Evolutionary conservation across 164 flowering plant species (phyloP).

Genomic region (Echeveria elegans): DNA sequence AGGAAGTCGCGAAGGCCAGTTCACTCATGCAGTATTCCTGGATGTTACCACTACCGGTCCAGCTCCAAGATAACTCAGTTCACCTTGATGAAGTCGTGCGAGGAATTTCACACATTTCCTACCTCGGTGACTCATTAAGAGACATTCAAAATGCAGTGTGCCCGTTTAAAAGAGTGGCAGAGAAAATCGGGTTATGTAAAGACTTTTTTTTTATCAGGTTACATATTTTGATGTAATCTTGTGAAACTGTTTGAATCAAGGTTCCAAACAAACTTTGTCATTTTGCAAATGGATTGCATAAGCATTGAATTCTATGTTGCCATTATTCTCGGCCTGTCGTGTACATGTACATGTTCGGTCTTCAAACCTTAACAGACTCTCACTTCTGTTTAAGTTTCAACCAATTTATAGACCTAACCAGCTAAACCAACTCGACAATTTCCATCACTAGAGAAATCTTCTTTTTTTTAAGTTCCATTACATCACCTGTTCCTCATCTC

Average conservation of each 20-base stretch:
- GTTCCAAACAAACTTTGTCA: conserved; percentile 3
- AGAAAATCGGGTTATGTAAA: not conserved
- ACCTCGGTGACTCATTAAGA: not conserved
- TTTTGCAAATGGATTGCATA: conserved; percentile 2
- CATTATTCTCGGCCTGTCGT: not conserved
- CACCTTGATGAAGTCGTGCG: not conserved
- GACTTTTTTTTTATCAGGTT: too few species aligned
- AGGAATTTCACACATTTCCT: not conserved
- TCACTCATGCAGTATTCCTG: not conserved
- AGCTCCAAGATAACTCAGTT: not conserved
- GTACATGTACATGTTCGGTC: not conserved
- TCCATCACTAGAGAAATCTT: too few species aligned
- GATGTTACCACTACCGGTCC: not conserved
- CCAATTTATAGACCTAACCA: conserved; percentile 5
- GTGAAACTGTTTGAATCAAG: not conserved
- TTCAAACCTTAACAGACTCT: conserved; percentile 3
- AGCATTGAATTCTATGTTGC: conserved; percentile 1
- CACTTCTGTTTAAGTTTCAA: not conserved
- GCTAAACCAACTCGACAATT: not conserved
- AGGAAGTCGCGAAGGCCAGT: not conserved
- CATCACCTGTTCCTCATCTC: not conserved
- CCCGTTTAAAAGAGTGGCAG: too few species aligned
- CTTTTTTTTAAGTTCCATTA: not conserved
- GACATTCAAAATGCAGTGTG: not conserved
- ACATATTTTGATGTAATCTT: not conserved